Conservation (phyloP, 1,284 basidiomycete genomes). For the Heterobasidion annosum region DNA sequence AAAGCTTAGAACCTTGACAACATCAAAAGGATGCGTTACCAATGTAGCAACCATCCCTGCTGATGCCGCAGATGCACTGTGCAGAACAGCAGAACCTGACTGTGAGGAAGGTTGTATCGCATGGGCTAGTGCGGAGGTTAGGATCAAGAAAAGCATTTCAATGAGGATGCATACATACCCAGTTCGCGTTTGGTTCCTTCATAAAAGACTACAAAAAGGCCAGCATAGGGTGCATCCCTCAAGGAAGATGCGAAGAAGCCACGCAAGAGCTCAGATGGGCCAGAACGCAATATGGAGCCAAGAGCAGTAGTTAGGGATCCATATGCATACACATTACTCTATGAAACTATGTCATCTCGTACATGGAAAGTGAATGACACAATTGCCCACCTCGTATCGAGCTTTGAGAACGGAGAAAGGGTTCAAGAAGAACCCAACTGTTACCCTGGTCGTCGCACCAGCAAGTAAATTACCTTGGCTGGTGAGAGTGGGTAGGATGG, state of each 20-base stretch:
- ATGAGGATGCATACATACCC: slow-evolving; percentile 29
- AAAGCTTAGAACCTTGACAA: slow-evolving; percentile 62
- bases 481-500: slow-evolving; percentile 71
- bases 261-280: slow-evolving; percentile 78
- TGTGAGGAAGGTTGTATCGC: slow-evolving; percentile 29
- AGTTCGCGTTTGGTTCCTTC: slow-evolving; percentile 75
- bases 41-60: slow-evolving; percentile 79
- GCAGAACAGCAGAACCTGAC: slow-evolving; percentile 36
- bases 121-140: slow-evolving; percentile 12
- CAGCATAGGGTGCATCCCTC: slow-evolving; percentile 94
- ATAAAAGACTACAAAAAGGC: slow-evolving; percentile 88
- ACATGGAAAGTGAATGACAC: not conserved
- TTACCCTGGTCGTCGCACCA: slow-evolving; percentile 80
- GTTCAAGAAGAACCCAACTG: slow-evolving; percentile 84
- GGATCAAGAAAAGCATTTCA: not conserved
- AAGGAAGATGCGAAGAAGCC: slow-evolving; percentile 88
- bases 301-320: slow-evolving; percentile 56
- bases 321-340: slow-evolving; percentile 81
- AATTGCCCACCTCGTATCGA: slow-evolving; percentile 72
- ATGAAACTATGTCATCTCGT: slow-evolving; percentile 5
- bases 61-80: slow-evolving; percentile 57
- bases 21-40: slow-evolving; percentile 84
- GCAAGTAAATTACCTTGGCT: slow-evolving; percentile 82
- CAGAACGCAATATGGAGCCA: slow-evolving; percentile 54
- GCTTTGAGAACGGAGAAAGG: slow-evolving; percentile 95